phyloP scores from a whole-genome alignment of 1,139 yeast genomes.

The Candida smagusa region DNA sequence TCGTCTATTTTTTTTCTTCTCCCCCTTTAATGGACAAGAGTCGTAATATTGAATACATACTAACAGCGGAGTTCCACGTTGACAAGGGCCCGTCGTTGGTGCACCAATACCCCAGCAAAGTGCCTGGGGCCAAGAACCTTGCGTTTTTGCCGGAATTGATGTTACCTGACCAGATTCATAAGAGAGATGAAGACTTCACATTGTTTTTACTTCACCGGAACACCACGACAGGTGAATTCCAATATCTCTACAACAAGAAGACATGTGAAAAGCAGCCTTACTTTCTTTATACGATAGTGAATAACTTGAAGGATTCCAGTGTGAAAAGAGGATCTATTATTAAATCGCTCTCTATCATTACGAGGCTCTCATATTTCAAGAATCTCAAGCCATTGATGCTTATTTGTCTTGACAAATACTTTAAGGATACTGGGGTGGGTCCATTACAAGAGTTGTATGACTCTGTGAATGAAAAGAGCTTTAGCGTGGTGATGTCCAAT shows the following conservation, averaged over 20 bases:
- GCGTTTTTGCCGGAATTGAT: conserved; percentile 52
- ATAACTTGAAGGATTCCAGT: conserved; percentile 43
- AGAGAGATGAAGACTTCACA: conserved; percentile 59
- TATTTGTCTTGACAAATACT: conserved; percentile 51
- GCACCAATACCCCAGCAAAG: conserved; percentile 46
- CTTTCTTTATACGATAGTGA: conserved; percentile 56
- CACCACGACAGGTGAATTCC: conserved; percentile 37
- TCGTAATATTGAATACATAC: conserved; percentile 39
- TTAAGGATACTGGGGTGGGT: conserved; percentile 22
- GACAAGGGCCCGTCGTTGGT: conserved; percentile 51
- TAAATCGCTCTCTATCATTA: conserved; percentile 53
- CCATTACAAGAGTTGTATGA: conserved; percentile 29
- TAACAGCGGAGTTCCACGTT: conserved; percentile 59
- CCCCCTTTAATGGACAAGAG: too few species aligned
- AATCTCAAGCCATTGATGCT: conserved; percentile 57
- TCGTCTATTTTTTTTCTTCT: too few species aligned
- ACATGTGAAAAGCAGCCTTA: conserved; percentile 42
- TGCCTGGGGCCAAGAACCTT: conserved; percentile 43
- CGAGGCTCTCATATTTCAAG: conserved; percentile 50
- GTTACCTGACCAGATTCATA: conserved; percentile 64
- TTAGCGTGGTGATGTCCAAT: conserved; percentile 21
- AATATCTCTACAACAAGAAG: conserved; percentile 31
- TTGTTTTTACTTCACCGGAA: conserved; percentile 49
- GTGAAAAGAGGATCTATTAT: conserved; percentile 55
- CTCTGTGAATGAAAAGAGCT: conserved; percentile 34